Evolutionary conservation across 257 asterid genomes (phyloP), one percentile per base, ranked within the genome.

Genomic region (Ballota nigra): DNA sequence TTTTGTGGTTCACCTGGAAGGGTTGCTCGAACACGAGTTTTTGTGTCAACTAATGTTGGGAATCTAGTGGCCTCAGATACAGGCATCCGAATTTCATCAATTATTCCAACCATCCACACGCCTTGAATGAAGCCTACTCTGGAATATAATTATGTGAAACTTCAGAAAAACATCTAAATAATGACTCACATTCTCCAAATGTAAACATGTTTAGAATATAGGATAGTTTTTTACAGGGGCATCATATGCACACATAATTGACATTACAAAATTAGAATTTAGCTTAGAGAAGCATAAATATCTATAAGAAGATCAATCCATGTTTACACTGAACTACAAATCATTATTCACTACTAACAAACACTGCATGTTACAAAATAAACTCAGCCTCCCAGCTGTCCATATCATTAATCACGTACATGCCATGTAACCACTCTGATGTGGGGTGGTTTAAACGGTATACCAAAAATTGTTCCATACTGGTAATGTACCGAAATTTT

Each of bases 81-180:
- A 40, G 90, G 81, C 94, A 91, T 85, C 40, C 95, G 87, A 72
- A 93, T 71, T 82, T 93, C 97, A 87, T 93, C 98, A 56, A 93
- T 84, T 70, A 91, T 70, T 70, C 98, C 98, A 40, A 86, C 92
- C 87, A 91, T 85, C 97, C 96, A 93, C 33, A 91, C 86, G 61
- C 96, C 97, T 86, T 89, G 86, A 53, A 79, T 85, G 75, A 85
- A 86, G 73, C 96, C 86, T 75, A 93, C 82, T 84, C 97, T 93
- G 92, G 69, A 66, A 45, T 59, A 24, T 71, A 66, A 84, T 79
- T 41, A 74, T 68, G 64, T 69, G 70, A 26, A 71, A 34, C 70
- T 57, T 69, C 74, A 78, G 73, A 36, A 66, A 63, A 72, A 69
- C 29, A 61, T 20, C 62, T 43, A 45, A 53, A 28, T 67, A 65